Conservation (phyloP, 176 grass and related monocot genomes). For the Cenchrus fungigraminus region DNA sequence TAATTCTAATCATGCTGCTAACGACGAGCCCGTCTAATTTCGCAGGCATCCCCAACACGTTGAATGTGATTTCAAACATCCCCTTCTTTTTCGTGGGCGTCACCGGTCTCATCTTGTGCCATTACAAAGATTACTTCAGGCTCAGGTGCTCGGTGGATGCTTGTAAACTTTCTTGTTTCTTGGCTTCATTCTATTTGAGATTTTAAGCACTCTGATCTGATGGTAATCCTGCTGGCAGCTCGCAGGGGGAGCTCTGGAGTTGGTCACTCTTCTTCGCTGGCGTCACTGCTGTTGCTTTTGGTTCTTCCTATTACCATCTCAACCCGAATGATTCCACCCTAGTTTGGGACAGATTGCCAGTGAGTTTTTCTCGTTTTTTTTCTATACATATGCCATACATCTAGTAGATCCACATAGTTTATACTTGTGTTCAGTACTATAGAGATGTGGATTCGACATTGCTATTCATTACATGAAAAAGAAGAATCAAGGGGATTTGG, state of each 20-base stretch:
- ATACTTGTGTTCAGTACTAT: neutral
- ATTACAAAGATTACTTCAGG: constrained; percentile 76
- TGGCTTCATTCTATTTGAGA: neutral
- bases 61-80: constrained; percentile 91
- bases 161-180: neutral
- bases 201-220: neutral
- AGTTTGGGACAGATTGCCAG: constrained; percentile 93
- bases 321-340: constrained; percentile 70
- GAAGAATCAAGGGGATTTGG: neutral
- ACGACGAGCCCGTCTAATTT: constrained; percentile 6
- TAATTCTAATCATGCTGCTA: too few species aligned
- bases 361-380: constrained; percentile 41
- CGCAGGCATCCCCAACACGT: constrained; percentile 84
- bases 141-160: constrained; percentile 54
- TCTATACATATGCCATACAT: neutral
- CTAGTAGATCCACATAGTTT: neutral
- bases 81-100: constrained; percentile 86
- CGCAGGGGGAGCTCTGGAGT: constrained; percentile 77
- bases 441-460: too few species aligned
- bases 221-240: constrained; percentile 45
- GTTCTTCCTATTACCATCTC: constrained; percentile 95
- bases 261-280: constrained; percentile 85
- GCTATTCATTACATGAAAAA: neutral
- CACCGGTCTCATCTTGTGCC: constrained; percentile 66
- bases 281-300: constrained; percentile 71